Percentiles rank a stretch among this genome's conserved stretches.
phyloP scores from a whole-genome alignment of 192 early-diverging fungal species.

The Oehlia diaphana region DNA sequence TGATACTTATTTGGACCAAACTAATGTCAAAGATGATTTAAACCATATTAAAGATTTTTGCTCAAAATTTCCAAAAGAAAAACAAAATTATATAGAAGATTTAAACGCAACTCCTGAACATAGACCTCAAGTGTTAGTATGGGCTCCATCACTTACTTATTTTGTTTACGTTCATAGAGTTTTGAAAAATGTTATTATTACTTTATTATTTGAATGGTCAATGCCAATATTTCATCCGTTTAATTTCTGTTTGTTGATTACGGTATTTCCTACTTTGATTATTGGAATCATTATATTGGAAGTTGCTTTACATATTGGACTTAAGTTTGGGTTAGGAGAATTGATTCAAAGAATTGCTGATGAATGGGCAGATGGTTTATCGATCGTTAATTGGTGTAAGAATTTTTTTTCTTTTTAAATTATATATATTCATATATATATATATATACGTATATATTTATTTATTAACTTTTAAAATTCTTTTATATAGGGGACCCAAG shows the following conservation, averaged over 20 bases:
- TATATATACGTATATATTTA: neutral
- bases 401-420: neutral
- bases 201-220: constrained; percentile 40
- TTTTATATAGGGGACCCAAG: constrained; percentile 1
- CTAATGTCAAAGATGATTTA: neutral
- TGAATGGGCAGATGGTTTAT: constrained; percentile 39
- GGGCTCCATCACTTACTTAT: neutral
- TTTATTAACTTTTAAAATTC: neutral
- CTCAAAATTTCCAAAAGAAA: neutral
- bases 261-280: constrained; percentile 33
- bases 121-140: neutral
- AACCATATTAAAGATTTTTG: neutral
- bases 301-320: constrained; percentile 38
- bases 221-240: constrained; percentile 36
- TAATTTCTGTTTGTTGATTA: constrained; percentile 34
- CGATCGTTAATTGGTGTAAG: constrained; percentile 46
- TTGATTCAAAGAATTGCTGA: constrained; percentile 21
- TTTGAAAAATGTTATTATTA: constrained; percentile 30
- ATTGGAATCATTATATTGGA: constrained; percentile 34
- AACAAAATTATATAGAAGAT: neutral
- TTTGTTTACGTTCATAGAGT: neutral
- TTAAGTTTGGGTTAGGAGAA: constrained; percentile 19
- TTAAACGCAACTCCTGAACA: neutral
- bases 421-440: neutral
- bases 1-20: neutral